Evolutionary conservation across 345 rosid genomes (phyloP).

Genomic region (Psidium friedrichsthalianum): DNA sequence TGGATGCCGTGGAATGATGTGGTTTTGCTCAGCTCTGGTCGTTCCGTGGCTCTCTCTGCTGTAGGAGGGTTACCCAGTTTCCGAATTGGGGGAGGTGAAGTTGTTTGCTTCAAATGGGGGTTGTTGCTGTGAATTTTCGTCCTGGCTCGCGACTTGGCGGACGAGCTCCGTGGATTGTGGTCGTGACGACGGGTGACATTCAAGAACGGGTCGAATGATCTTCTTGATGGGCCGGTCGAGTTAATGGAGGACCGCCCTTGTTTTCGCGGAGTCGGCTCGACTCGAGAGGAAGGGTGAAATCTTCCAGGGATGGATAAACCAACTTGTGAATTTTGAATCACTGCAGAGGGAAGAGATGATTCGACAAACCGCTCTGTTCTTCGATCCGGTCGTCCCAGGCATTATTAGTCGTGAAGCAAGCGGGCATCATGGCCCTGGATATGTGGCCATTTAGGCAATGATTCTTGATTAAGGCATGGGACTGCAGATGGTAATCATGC

Average conservation of each 20-base stretch:
- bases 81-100: background rate
- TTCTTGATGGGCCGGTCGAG: background rate
- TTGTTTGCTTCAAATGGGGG: background rate
- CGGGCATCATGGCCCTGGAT: background rate
- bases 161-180: background rate
- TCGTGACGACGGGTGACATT: background rate
- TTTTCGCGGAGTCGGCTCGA: fast-evolving
- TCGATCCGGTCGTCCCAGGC: background rate
- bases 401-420: conserved; percentile 1
- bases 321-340: background rate
- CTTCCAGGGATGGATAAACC: background rate
- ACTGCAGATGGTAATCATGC: background rate
- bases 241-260: background rate
- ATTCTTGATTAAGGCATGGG: background rate
- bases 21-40: background rate
- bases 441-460: background rate
- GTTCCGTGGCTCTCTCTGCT: background rate
- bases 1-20: background rate
- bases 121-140: background rate
- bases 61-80: background rate
- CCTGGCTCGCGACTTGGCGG: background rate
- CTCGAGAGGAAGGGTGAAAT: background rate
- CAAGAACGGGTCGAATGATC: background rate
- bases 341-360: background rate
- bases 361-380: background rate